phyloP scores from a whole-genome alignment of 208 protist genomes.

The Blastocrithidia nonstop region DNA sequence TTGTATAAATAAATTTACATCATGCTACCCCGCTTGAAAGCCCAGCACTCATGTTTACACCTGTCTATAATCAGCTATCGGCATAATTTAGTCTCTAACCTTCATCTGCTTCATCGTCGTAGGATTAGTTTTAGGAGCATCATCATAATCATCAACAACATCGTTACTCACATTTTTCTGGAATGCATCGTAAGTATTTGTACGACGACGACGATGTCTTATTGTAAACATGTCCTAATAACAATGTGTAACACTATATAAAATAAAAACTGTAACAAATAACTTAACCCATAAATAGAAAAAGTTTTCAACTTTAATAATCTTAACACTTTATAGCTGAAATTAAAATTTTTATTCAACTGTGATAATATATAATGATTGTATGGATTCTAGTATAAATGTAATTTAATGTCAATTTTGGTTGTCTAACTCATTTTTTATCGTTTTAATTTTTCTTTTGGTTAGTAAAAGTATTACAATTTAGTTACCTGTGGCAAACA shows the following conservation, averaged over 20 bases:
- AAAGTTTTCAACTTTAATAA: too few species aligned
- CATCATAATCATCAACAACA: slow-evolving; percentile 13
- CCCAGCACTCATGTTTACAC: slow-evolving; percentile 36
- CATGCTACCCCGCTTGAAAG: too few species aligned
- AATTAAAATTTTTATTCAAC: too few species aligned
- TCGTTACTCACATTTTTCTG: background rate
- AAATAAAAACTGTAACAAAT: background rate
- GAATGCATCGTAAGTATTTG: background rate
- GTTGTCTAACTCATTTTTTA: background rate
- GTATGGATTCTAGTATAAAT: too few species aligned
- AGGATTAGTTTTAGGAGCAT: slow-evolving; percentile 21
- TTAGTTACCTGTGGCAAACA: background rate
- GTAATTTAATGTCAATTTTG: background rate
- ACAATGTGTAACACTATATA: background rate
- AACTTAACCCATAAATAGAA: slow-evolving; percentile 5
- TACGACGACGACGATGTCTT: background rate
- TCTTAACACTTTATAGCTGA: too few species aligned
- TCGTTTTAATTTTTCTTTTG: background rate
- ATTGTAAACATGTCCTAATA: background rate
- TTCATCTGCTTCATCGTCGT: slow-evolving; percentile 17
- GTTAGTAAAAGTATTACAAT: background rate
- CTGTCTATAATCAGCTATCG: slow-evolving; percentile 27
- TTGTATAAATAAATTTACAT: too few species aligned
- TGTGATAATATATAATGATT: too few species aligned
- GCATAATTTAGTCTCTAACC: slow-evolving; percentile 52